Base-by-base conservation (phyloP, 83 land plant species). In the Larix sibirica region DNA sequence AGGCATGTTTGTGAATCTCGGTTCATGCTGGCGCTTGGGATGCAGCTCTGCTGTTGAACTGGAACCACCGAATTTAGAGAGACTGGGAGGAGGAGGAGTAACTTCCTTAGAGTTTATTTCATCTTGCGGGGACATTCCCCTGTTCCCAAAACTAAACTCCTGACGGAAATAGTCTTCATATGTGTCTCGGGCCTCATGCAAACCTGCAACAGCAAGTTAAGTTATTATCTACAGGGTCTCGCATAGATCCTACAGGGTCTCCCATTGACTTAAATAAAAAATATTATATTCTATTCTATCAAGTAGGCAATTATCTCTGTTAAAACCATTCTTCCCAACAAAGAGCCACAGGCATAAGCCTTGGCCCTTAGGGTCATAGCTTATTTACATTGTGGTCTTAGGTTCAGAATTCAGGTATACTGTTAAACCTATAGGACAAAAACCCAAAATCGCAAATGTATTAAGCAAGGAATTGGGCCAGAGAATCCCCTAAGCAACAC, bases 61-160 rank as follows among this genome's bases (percentile, higher is more conserved):
- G 58, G 85, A 83, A 36, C 85, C 84, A 36, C 85, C 85, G 4
- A 83, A 61, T 56, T 83, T 83, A 17, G 83, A 81, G 58, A 83
- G 74, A 47, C 73, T 80, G 20, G 84, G 84, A 75, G 23, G 77
- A 9, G 78, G 78, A 75, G 78, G 78, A 75, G 78, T 60, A 50
- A 31, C 78, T 75, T 18, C 78, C 60, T 75, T 75, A 50, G 54
- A n/a, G 54, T 75, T 20, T 1, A 75, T 47, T 75, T 77, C 88
- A 61, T 80, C 82, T 20, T 81, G 56, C 12, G 56, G 65, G 61
- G 58, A 31, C 60, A 75, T 54, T 21, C 50, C 82, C 47, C 85
- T 80, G 86, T 88, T 86, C 80, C 90, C 90, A 62, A 88, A 88
- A 81, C 89, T 88, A 61, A 88, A 88, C 68, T 83, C 88, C 16